Evolutionary conservation across 148 eudicot species (phyloP).

Genomic region (Vaccinium corymbosum): DNA sequence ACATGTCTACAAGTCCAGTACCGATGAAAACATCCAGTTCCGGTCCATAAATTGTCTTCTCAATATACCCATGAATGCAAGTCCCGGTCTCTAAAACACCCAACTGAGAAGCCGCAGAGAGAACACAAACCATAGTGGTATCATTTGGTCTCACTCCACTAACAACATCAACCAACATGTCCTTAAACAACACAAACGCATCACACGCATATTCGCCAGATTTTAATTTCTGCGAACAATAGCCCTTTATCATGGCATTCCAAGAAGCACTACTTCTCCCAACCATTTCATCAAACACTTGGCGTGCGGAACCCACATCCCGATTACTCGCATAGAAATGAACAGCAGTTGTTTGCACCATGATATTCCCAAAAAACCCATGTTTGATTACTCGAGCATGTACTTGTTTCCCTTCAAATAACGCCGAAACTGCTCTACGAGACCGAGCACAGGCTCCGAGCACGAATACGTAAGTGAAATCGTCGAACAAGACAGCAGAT

Average conservation of each 20-base stretch:
- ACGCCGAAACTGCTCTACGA: conserved; percentile 16
- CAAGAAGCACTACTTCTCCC: conserved; percentile 44
- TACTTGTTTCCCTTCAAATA: conserved; percentile 49
- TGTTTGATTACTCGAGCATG: conserved; percentile 36
- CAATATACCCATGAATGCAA: conserved; percentile 53
- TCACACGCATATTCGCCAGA: conserved; percentile 21
- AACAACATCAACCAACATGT: conserved; percentile 32
- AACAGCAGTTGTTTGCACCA: conserved; percentile 42
- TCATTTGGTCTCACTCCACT: conserved; percentile 31
- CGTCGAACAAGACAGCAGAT: conserved; percentile 30
- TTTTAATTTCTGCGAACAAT: conserved; percentile 34
- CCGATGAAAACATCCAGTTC: conserved; percentile 49
- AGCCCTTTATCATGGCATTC: conserved; percentile 65
- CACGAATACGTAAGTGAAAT: conserved; percentile 42
- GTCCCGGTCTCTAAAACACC: conserved; percentile 43
- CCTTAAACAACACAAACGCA: conserved; percentile 35
- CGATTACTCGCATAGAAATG: conserved; percentile 48
- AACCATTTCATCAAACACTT: conserved; percentile 63
- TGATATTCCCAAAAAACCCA: conserved; percentile 30
- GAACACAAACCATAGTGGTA: conserved; percentile 47
- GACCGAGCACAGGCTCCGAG: conserved; percentile 63
- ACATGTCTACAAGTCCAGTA: conserved; percentile 60
- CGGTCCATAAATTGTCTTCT: conserved; percentile 29
- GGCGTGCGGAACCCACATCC: conserved; percentile 31
- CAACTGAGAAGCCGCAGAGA: conserved; percentile 50